Percentiles rank a stretch among this genome's conserved stretches.
Conservation (phyloP, 352 stramenopile species). For the Peronospora destructor region DNA sequence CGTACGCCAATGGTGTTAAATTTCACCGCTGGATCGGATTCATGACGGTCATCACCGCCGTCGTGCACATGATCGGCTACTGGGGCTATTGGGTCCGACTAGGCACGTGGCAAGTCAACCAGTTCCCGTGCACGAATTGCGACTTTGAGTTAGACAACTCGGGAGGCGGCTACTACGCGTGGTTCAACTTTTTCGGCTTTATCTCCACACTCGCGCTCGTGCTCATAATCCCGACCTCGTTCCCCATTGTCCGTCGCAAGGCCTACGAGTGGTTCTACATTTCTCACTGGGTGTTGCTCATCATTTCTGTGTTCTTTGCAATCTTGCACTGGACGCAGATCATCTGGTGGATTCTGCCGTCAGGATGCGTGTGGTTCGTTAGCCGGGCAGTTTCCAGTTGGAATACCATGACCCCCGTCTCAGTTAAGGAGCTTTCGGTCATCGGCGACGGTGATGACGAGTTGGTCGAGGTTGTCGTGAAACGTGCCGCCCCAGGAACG, state of each 20-base stretch:
- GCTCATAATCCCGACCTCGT: slow-evolving; percentile 49
- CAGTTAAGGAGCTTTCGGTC: slow-evolving; percentile 29
- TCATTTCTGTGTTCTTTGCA: slow-evolving; percentile 43
- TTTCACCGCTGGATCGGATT: slow-evolving; percentile 60
- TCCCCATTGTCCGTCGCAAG: slow-evolving; percentile 46
- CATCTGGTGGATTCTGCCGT: slow-evolving; percentile 50
- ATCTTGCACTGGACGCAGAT: slow-evolving; percentile 56
- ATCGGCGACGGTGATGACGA: slow-evolving; percentile 28
- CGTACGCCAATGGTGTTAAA: slow-evolving; percentile 51
- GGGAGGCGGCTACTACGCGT: slow-evolving; percentile 44
- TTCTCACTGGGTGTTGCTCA: slow-evolving; percentile 50
- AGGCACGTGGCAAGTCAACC: slow-evolving; percentile 36
- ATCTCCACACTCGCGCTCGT: slow-evolving; percentile 40
- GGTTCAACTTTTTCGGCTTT: slow-evolving; percentile 56
- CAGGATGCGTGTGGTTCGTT: slow-evolving; percentile 47
- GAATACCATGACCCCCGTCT: slow-evolving; percentile 39
- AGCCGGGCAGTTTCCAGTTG: slow-evolving; percentile 39
- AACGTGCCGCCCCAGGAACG: slow-evolving; percentile 28
- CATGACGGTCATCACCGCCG: slow-evolving; percentile 40
- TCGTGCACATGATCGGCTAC: slow-evolving; percentile 47
- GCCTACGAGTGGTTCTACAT: slow-evolving; percentile 58
- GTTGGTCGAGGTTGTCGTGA: slow-evolving; percentile 47
- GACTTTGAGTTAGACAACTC: slow-evolving; percentile 37
- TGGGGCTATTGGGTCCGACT: slow-evolving; percentile 42
- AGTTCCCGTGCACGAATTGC: slow-evolving; percentile 45